Evolutionary conservation across 2,329 filamentous ascomycete genomes (phyloP), one percentile per base, ranked within the genome.

Genomic region (Nemania sp.): DNA sequence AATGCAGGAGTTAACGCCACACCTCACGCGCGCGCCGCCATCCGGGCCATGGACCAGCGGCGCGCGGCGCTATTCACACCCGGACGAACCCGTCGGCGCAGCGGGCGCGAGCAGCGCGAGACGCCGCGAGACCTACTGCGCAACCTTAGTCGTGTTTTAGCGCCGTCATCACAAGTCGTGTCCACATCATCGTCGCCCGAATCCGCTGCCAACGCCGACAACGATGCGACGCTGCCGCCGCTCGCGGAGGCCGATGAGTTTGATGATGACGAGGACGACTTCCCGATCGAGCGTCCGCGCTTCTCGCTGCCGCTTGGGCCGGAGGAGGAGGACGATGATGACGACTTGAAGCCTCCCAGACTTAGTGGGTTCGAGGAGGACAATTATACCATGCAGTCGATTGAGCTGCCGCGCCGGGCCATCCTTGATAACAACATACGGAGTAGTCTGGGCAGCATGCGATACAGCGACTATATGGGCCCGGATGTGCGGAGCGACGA

Each of bases 11-110:
- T n/a, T n/a, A n/a, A n/a, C 7, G 73, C 77, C 3, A 86, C 84
- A 15, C 84, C 84, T 0, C 84, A 87, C 65, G 82, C 80, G 41
- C 80, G 79, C 61, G 83, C 83, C 9, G 84, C 84, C 37, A 78
- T 78, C 42, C 76, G 80, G 40, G 78, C 82, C 26, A 75, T 86
- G 47, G 78, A 85, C 60, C 77, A 80, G 58, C 80, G 83, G 5
- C 79, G 84, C 36, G 78, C 80, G 2, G 81, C 81, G 41, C 73
- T 83, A 42, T 77, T 84, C 57, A 87, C 84, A 0, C 84, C 84
- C 0, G 82, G 81, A 15, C 79, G 79, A 57, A 77, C 78, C 48
- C 77, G 80, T 17, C 76, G 84, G n/a, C 78, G 77, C 61, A 86
- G 83, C 64, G 65, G 80, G 45, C 77, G 79, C 75, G 81, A 46